These are phyloP conservation scores for Colletotrichum sp. DNA, from an alignment of 2,329 filamentous ascomycete species.

Conservation along the genomic window DNA sequence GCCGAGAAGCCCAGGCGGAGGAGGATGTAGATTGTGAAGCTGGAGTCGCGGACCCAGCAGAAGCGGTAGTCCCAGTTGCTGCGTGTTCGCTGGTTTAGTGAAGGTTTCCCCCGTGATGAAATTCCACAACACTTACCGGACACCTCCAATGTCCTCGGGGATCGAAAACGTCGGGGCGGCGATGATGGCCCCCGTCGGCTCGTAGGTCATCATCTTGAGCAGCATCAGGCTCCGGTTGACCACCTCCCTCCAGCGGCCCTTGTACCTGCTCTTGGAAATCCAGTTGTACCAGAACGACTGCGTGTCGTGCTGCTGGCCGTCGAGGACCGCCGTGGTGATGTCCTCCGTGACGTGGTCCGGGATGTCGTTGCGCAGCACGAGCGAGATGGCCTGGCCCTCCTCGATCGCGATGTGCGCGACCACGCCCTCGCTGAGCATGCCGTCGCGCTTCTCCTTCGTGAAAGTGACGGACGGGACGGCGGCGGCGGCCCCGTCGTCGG, in stretches of 20 bases:
- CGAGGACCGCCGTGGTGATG: conserved; percentile 63
- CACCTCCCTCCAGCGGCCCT: conserved; percentile 74
- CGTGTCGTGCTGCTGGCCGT: conserved; percentile 70
- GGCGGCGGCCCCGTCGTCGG: conserved; percentile 52
- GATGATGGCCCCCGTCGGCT: conserved; percentile 79
- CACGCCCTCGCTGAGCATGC: conserved; percentile 66
- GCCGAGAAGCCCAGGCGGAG: conserved; percentile 76
- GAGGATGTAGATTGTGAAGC: conserved; percentile 80
- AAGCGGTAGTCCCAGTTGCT: conserved; percentile 78
- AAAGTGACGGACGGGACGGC: conserved; percentile 58
- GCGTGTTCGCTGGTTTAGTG: neutral
- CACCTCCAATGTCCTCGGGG: conserved; percentile 74
- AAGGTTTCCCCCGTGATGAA: rapidly evolving
- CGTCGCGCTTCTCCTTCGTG: conserved; percentile 53
- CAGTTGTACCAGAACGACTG: conserved; percentile 77
- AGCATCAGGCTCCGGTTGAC: conserved; percentile 75
- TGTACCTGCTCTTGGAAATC: conserved; percentile 73
- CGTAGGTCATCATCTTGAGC: conserved; percentile 77
- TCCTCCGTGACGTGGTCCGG: conserved; percentile 60
- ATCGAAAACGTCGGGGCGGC: conserved; percentile 80
- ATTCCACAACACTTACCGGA: conserved; percentile 35
- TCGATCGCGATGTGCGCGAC: conserved; percentile 62
- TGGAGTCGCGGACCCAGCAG: conserved; percentile 79
- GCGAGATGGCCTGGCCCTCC: conserved; percentile 73
- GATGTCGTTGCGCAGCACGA: conserved; percentile 69